phyloP scores from a whole-genome alignment of 805 yeast genomes.

The Clavispora vitiphila region DNA sequence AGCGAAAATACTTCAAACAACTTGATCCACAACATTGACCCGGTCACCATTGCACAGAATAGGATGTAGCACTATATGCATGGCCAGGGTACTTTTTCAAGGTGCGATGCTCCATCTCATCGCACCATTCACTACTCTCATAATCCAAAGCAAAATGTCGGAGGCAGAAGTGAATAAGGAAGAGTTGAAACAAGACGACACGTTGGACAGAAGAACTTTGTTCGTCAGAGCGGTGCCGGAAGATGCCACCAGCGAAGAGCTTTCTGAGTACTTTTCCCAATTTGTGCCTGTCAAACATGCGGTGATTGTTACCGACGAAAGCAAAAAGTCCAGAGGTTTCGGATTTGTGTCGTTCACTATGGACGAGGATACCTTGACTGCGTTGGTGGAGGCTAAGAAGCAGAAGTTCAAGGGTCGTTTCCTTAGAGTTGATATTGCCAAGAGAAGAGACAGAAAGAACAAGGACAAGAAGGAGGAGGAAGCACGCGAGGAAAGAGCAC shows the following conservation, averaged over 20 bases:
- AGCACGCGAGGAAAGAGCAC: constrained; percentile 17
- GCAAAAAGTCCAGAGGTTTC: constrained; percentile 81
- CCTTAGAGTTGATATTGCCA: constrained; percentile 81
- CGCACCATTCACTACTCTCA: background rate
- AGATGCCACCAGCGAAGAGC: constrained; percentile 74
- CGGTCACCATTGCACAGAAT: too few species aligned
- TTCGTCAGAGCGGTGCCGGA: constrained; percentile 84
- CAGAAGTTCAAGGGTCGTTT: constrained; percentile 60
- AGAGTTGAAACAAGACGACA: constrained; percentile 18
- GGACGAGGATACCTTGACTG: constrained; percentile 78
- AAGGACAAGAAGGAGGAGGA: constrained; percentile 8
- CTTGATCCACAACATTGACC: too few species aligned
- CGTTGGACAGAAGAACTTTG: constrained; percentile 56
- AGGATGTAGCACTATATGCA: too few species aligned
- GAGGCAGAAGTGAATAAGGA: constrained; percentile 1
- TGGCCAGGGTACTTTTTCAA: background rate
- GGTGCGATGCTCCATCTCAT: background rate
- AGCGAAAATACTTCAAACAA: too few species aligned
- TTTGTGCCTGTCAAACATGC: constrained; percentile 96
- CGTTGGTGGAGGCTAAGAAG: constrained; percentile 63
- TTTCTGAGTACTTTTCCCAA: constrained; percentile 81
- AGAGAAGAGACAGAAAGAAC: constrained; percentile 77
- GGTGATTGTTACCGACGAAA: constrained; percentile 75
- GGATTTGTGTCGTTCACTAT: constrained; percentile 89
- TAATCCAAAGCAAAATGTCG: constrained; percentile 2